Evolutionary conservation across 257 asterid genomes (phyloP).

Genomic region (Rehmannia glutinosa): DNA sequence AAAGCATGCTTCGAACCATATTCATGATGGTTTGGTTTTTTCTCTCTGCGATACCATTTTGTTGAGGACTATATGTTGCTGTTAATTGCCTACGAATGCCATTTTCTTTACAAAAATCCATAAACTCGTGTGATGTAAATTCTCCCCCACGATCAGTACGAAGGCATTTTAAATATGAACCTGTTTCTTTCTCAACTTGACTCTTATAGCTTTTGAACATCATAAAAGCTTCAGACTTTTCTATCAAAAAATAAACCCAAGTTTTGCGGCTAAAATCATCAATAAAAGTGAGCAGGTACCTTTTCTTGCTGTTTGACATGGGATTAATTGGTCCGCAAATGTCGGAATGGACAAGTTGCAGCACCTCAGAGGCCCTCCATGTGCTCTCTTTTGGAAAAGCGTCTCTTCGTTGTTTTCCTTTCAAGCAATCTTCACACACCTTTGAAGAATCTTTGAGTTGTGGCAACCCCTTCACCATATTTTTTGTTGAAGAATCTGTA

Average conservation of each 20-base stretch:
- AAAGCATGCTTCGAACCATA: no score
- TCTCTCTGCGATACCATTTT: neutral
- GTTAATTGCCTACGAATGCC: neutral
- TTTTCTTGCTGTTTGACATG: neutral
- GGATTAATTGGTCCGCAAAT: conserved; percentile 20
- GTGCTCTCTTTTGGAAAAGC: neutral
- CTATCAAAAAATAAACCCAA: neutral
- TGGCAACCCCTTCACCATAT: conserved; percentile 11
- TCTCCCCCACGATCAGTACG: conserved; percentile 1
- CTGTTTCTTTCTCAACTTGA: neutral
- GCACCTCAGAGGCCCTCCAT: neutral
- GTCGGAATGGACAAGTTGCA: neutral
- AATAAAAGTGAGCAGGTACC: neutral
- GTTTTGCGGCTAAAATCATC: conserved; percentile 10
- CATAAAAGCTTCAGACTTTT: neutral
- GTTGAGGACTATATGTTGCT: neutral
- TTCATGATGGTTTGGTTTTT: neutral
- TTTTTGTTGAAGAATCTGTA: neutral
- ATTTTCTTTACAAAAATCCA: neutral
- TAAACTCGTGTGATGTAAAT: neutral
- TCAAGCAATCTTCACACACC: neutral
- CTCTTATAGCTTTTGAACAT: neutral
- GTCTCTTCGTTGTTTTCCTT: neutral
- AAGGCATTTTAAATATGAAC: neutral
- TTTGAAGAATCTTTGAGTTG: neutral